Base-by-base conservation (phyloP, 2,329 filamentous ascomycete species). In the Chaetomium globosum region DNA sequence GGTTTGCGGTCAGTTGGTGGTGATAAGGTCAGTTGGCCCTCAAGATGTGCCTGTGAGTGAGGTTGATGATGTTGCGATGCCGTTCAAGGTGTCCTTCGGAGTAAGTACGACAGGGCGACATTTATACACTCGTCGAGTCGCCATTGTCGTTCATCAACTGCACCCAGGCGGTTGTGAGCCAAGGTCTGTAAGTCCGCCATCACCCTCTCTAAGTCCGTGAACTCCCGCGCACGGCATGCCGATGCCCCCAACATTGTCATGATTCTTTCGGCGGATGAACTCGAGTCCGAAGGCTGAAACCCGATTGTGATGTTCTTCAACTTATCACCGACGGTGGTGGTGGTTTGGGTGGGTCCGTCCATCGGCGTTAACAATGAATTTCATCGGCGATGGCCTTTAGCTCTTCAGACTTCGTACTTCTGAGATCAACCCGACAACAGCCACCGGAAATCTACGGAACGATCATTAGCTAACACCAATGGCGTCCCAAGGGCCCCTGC, bases 121-220 rank as follows among this genome's bases (percentile, higher is more conserved):
- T 53, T 53, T 53, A 53, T 53, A 53, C 28, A 31, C 19, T 52
- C 49, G 23, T 52, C 21, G 21, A 43, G 39, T 43, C 39, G 39
- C 16, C 39, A 43, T 43, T 19, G 39, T n/a, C 16, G 39, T 43
- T 19, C 16, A 43, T n/a, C 39, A 43, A 43, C 39, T n/a, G 3
- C 16, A 43, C 39, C 39, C 5, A n/a, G 16, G 16, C 46, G 6
- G 21, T 12, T 19, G 19, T 48, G n/a, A 23, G n/a, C n/a, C 46
- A 43, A 43, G 39, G 13, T 43, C 12, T 16, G 36, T 39, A 19
- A 43, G 39, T 43, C 39, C 39, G 39, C 16, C 39, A 43, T 43
- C 46, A 23, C 46, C 19, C 7, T 23, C 7, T 23, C n/a, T n/a
- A 51, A 51, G 23, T 28, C 48, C 48, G 48, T 28, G 39, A 43